These are phyloP conservation scores for Sporothrix inflata DNA, from an alignment of 2,329 filamentous ascomycete species.

Conservation along the genomic window DNA sequence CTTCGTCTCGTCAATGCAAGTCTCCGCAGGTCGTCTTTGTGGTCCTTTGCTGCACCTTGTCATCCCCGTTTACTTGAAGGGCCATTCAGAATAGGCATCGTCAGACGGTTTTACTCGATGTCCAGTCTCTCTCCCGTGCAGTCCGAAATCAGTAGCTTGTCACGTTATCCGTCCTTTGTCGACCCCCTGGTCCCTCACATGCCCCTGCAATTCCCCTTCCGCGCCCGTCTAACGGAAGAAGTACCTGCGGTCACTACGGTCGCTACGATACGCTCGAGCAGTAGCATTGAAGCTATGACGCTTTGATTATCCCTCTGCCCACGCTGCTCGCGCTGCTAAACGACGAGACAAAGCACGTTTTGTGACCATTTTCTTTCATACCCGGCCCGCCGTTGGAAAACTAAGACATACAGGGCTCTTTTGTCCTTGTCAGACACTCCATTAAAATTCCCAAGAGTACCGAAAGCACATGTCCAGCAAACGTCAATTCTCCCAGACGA, in stretches of 20 bases:
- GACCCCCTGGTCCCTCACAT: background rate
- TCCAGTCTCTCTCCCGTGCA: background rate
- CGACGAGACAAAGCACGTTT: background rate
- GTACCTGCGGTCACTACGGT: no score
- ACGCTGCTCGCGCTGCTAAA: background rate
- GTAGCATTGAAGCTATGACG: constrained; percentile 17
- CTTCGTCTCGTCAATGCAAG: background rate
- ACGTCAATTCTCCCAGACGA: background rate
- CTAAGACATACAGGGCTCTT: background rate
- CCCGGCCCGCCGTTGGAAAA: background rate
- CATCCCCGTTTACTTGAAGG: background rate
- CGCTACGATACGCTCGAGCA: background rate
- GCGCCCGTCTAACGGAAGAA: background rate
- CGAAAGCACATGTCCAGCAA: background rate
- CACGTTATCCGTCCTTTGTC: background rate
- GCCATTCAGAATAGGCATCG: no score
- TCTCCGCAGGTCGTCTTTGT: background rate
- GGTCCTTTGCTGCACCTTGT: background rate
- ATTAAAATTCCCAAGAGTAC: background rate
- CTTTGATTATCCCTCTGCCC: constrained; percentile 1
- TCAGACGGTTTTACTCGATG: background rate
- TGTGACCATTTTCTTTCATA: background rate
- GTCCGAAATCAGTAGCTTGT: constrained; percentile 10
- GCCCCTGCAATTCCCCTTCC: background rate
- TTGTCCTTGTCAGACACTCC: no score